These are phyloP conservation scores for Yamadazyma dushanensis DNA, from an alignment of 1,139 yeast species.

Conservation along the genomic window DNA sequence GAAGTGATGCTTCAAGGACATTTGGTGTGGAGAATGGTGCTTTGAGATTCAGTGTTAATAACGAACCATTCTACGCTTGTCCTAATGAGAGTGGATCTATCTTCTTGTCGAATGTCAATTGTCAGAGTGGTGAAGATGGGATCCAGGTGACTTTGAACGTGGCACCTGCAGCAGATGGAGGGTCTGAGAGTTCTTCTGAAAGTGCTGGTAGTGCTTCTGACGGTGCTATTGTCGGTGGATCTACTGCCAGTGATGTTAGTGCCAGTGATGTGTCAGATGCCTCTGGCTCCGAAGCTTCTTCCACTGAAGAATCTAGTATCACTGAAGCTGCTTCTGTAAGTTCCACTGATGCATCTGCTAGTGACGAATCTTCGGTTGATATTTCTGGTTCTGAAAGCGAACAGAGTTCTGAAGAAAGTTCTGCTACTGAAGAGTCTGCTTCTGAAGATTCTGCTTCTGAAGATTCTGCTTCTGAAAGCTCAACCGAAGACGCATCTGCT, in stretches of 20 bases:
- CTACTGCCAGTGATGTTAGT: slow-evolving; percentile 1
- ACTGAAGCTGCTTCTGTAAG: slow-evolving; percentile 8
- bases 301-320: slow-evolving; percentile 3
- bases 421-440: too few relatives aligned
- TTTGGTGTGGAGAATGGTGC: slow-evolving; percentile 30
- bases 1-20: slow-evolving; percentile 23
- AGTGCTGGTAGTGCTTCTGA: slow-evolving; percentile 6
- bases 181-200: slow-evolving; percentile 7
- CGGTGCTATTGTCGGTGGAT: slow-evolving; percentile 6
- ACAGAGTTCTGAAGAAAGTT: too few relatives aligned
- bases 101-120: slow-evolving; percentile 11
- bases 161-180: slow-evolving; percentile 4
- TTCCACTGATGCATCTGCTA: slow-evolving; percentile 12
- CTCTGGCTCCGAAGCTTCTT: not conserved
- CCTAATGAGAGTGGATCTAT: slow-evolving; percentile 9
- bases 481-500: slow-evolving; percentile 2
- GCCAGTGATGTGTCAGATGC: slow-evolving; percentile 4
- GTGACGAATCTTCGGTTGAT: slow-evolving; percentile 7
- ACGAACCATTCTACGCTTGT: slow-evolving; percentile 28
- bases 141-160: slow-evolving; percentile 8
- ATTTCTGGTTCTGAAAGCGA: slow-evolving; percentile 7
- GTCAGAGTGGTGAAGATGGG: slow-evolving; percentile 8
- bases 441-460: too few relatives aligned
- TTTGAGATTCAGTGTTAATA: slow-evolving; percentile 24
- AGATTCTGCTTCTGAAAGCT: slow-evolving; percentile 2